Percentiles rank a stretch among this genome's conserved stretches.
phyloP scores from a whole-genome alignment of 495 filamentous ascomycete genomes.

The Penicillium simplicissimum region DNA sequence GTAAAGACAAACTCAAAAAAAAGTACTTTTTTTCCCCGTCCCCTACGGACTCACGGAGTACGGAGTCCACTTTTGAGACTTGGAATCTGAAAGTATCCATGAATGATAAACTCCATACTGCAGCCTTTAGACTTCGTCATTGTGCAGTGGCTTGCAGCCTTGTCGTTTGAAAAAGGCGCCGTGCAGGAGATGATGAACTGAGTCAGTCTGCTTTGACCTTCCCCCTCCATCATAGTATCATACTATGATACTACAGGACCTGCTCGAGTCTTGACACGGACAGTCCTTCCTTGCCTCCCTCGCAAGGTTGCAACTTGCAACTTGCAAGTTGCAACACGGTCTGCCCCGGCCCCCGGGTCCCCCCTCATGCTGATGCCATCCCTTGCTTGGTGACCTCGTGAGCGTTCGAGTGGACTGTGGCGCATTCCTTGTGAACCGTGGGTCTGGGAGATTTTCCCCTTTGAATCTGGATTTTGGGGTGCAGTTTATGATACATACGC shows the following conservation, averaged over 20 bases:
- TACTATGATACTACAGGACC: too few species aligned
- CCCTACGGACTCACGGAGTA: too few species aligned
- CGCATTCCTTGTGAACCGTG: slow-evolving; percentile 12
- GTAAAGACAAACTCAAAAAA: neutral
- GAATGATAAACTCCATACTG: too few species aligned
- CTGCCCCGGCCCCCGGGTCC: neutral
- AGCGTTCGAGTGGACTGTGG: slow-evolving; percentile 4
- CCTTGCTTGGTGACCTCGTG: slow-evolving; percentile 31
- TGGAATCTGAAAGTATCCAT: too few species aligned
- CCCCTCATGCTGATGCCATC: slow-evolving; percentile 12
- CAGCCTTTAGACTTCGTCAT: neutral
- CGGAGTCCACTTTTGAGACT: too few species aligned
- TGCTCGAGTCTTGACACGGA: too few species aligned
- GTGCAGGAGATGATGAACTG: slow-evolving; percentile 10
- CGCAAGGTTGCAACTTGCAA: neutral
- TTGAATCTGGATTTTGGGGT: neutral
- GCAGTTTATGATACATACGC: neutral
- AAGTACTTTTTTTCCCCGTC: neutral
- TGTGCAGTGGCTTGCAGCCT: slow-evolving; percentile 3
- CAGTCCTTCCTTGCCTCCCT: neutral
- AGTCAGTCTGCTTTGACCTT: neutral
- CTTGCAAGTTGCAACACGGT: neutral
- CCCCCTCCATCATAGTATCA: neutral
- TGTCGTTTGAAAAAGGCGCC: slow-evolving; percentile 12
- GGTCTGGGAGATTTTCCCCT: neutral